Evolutionary conservation across 2,329 filamentous ascomycete genomes (phyloP).

Genomic region (Huntiella omanensis): DNA sequence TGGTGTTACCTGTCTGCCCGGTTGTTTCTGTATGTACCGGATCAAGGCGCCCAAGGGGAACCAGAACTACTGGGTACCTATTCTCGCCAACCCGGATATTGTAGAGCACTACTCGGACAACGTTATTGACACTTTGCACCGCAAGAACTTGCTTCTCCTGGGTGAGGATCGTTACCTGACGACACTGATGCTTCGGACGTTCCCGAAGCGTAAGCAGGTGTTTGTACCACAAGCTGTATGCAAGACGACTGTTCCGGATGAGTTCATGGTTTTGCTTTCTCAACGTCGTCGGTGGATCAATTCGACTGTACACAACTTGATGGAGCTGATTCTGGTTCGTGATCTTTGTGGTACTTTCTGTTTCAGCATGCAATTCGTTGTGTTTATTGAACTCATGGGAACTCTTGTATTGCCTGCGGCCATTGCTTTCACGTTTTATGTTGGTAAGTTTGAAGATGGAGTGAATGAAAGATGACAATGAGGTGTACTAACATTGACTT

Average conservation of each 20-base stretch:
- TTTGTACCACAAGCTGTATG: slow-evolving; percentile 97
- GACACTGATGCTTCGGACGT: slow-evolving; percentile 94
- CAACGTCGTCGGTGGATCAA: slow-evolving; percentile 98
- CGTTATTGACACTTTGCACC: slow-evolving; percentile 92
- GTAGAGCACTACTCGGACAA: slow-evolving; percentile 99
- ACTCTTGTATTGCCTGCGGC: slow-evolving; percentile 90
- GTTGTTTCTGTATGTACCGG: slow-evolving; percentile 99
- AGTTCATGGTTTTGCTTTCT: slow-evolving; percentile 80
- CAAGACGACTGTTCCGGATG: slow-evolving; percentile 90
- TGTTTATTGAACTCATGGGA: slow-evolving; percentile 86
- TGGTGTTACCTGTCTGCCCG: slow-evolving; percentile 94
- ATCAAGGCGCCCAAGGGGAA: slow-evolving; percentile 98
- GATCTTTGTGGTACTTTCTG: slow-evolving; percentile 98
- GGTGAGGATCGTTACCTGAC: slow-evolving; percentile 92
- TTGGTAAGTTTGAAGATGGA: slow-evolving; percentile 41
- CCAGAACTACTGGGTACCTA: slow-evolving; percentile 98
- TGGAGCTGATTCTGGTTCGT: slow-evolving; percentile 88
- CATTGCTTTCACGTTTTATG: slow-evolving; percentile 92
- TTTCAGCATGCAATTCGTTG: slow-evolving; percentile 99
- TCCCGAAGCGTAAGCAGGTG: slow-evolving; percentile 96
- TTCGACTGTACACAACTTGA: slow-evolving; percentile 94
- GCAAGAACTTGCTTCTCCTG: slow-evolving; percentile 82
- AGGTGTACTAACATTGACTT: neutral
- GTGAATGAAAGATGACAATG: slow-evolving; percentile 5
- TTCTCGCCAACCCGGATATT: slow-evolving; percentile 92